Base-by-base conservation (phyloP, 1,284 basidiomycete species). In the Veloporphyrellus conicus region DNA sequence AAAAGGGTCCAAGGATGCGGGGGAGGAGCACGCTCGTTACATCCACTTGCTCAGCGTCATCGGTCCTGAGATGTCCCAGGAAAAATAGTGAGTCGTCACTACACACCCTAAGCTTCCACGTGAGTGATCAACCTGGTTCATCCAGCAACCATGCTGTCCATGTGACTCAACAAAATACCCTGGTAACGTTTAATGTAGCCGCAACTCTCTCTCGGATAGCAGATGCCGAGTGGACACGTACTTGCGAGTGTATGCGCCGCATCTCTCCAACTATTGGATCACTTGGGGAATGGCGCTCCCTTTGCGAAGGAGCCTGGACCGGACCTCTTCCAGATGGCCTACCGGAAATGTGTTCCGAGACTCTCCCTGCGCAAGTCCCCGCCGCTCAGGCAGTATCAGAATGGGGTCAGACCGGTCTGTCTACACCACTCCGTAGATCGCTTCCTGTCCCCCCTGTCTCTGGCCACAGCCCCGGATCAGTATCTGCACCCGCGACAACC, bases 261-360 rank as follows among this genome's bases (percentile, higher is more conserved):
- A 78, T 79, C 57, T 76, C 82, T 15, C 79, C 83, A 0, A 75
- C 74, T 7, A 72, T 90, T 27, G 87, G 85, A 1, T 72, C 71
- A 19, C 70, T 90, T 7, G 83, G 81, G 7, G 78, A 87, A 71
- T 87, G 81, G 79, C 74, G 79, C 37, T 71, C 79, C 3, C 66
- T 85, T 7, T 88, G 87, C 55, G 87, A 90, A 66, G 85, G 82
- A 9, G 79, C 78, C 12, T 90, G 86, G 84, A 69, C 70, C 6
- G 79, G 80, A 0, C 59, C 73, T 4, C 50, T 81, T 4, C 86
- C 85, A 0, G 62, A 65, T 32, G 76, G 75, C 56, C 61, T 86
- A 4, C 76, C 76, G 0, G 72, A 78, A 3, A 4, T 39, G 14
- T 43, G 55, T 40, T 42, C 44, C 15, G 48, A 48, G 28, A 23